phyloP scores from a whole-genome alignment of 208 protist species.

The Porcisia deanei region DNA sequence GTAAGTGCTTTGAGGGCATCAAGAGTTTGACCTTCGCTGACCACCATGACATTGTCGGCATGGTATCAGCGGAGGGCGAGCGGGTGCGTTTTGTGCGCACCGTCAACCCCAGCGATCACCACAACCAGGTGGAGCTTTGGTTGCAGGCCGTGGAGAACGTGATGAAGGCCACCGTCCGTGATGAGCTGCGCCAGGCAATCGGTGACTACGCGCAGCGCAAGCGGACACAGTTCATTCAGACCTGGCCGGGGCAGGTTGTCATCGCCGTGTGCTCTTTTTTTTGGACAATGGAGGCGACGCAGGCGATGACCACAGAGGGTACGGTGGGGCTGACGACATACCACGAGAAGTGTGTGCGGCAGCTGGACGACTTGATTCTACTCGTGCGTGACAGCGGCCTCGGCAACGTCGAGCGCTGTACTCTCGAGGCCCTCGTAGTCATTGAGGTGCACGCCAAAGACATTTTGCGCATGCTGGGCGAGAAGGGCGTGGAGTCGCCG shows the following conservation, averaged over 20 bases:
- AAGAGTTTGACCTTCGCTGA: constrained; percentile 91
- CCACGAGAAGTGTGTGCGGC: constrained; percentile 83
- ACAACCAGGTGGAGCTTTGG: constrained; percentile 96
- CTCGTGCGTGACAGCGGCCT: constrained; percentile 92
- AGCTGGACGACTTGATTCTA: constrained; percentile 93
- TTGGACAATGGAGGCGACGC: constrained; percentile 94
- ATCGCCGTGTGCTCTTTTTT: constrained; percentile 91
- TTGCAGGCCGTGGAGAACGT: constrained; percentile 91
- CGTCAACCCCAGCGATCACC: constrained; percentile 85
- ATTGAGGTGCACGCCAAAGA: constrained; percentile 96
- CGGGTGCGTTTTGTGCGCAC: constrained; percentile 78
- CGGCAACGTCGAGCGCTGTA: constrained; percentile 83
- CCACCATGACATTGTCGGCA: constrained; percentile 90
- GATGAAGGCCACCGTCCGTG: constrained; percentile 91
- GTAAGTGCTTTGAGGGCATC: constrained; percentile 97
- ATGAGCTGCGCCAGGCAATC: constrained; percentile 85
- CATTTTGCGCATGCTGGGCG: constrained; percentile 91
- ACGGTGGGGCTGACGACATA: constrained; percentile 87
- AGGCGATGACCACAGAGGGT: constrained; percentile 86
- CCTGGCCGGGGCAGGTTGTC: constrained; percentile 94
- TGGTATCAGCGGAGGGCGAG: constrained; percentile 93
- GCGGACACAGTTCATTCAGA: constrained; percentile 90
- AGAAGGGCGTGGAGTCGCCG: constrained; percentile 90
- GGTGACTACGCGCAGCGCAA: constrained; percentile 77
- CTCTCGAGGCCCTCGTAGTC: constrained; percentile 93